These are phyloP conservation scores for Penicillium corylophilum DNA, from an alignment of 2,329 filamentous ascomycete genomes.

Conservation along the genomic window DNA sequence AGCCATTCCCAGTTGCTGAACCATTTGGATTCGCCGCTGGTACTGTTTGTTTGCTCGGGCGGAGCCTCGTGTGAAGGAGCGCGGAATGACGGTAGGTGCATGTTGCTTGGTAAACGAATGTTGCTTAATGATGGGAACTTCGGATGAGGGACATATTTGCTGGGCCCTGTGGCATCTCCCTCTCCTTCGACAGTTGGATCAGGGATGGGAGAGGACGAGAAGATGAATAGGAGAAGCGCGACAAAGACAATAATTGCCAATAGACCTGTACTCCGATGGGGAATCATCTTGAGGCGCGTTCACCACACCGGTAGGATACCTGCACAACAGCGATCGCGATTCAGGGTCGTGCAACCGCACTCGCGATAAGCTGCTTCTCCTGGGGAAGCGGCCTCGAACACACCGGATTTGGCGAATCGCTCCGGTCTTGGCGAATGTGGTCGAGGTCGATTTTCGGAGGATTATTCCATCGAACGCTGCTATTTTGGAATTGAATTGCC, in stretches of 20 bases:
- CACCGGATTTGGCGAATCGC: slow-evolving; percentile 14
- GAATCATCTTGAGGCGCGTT: slow-evolving; percentile 34
- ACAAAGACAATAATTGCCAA: slow-evolving; percentile 45
- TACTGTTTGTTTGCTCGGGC: slow-evolving; percentile 72
- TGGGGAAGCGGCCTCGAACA: slow-evolving; percentile 10
- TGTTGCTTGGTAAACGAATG: slow-evolving; percentile 50
- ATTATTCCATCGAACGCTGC: slow-evolving; percentile 4
- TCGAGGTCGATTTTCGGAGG: background rate
- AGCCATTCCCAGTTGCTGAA: slow-evolving; percentile 88
- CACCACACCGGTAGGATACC: background rate
- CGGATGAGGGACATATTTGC: slow-evolving; percentile 36
- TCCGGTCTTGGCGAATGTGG: slow-evolving; percentile 6
- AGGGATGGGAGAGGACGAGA: slow-evolving; percentile 42
- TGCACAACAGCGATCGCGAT: background rate
- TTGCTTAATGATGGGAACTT: slow-evolving; percentile 54
- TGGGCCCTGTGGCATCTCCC: slow-evolving; percentile 24
- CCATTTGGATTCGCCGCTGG: slow-evolving; percentile 77
- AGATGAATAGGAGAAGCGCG: slow-evolving; percentile 44
- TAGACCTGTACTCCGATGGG: slow-evolving; percentile 42
- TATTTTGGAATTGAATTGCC: background rate
- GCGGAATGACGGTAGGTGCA: slow-evolving; percentile 64
- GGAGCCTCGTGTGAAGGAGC: slow-evolving; percentile 69
- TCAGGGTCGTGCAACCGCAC: slow-evolving; percentile 1
- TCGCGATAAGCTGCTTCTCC: slow-evolving; percentile 10
- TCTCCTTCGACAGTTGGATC: slow-evolving; percentile 20